Base-by-base conservation (phyloP, 2,329 filamentous ascomycete species). In the Ophiostoma tasmaniense region DNA sequence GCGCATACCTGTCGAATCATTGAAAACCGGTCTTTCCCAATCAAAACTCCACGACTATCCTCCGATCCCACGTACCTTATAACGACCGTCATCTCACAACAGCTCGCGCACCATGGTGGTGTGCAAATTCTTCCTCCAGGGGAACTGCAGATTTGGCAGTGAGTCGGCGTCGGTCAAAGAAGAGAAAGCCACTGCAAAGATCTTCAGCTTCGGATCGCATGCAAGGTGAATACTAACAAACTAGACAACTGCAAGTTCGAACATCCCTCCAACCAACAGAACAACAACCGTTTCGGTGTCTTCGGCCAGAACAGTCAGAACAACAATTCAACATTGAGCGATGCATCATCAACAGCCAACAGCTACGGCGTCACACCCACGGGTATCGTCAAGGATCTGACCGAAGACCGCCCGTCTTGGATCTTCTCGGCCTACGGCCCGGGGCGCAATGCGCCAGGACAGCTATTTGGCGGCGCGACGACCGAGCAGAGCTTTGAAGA, bases 401-500 rank as follows among this genome's bases (percentile, higher is more conserved):
- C 83, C 0, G 82, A 83, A 28, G 91, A 95, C 71, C 84, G 85
- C 10, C 94, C 94, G 22, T 80, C 86, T 82, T 98, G 93, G 90
- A 89, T 95, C 4, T 84, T 97, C 30, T 97, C 93, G 1, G 85
- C 90, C 28, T 98, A 97, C 77, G 91, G 89, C 0, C 93, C 93
- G 0, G 90, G 90, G 3, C 84, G 82, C 74, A 86, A 93, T 73
- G 87, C 90, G 1, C 93, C 93, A 0, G 87, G 87, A 22, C 92
- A 97, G 78, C 83, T 97, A 0, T 93, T 97, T 74, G 92, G 92
- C 67, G 93, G 92, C 1, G 84, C 83, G 62, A 83, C 86, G 6
- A 85, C 93, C 22, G 94, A 98, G 77, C 90, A 93, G 77, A 96
- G 92, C 75, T 90, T 90, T 55, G 94, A 98, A 77, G 94, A 98